phyloP scores from a whole-genome alignment of 2,329 filamentous ascomycete genomes.

The Ceratocystis cubensis region DNA sequence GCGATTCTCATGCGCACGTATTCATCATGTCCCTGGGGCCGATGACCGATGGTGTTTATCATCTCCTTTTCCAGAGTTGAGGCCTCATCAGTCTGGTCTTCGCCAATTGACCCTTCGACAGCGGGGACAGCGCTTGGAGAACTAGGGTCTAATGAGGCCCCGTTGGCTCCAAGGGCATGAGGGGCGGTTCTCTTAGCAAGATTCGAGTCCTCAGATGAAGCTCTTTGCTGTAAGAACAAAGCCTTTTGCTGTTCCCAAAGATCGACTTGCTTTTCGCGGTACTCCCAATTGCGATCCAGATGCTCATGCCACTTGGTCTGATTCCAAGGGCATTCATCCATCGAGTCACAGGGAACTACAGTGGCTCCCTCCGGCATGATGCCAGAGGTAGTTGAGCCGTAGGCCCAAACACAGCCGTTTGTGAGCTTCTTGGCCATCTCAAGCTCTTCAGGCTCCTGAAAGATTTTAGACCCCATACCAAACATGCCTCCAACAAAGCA shows the following conservation, averaged over 20 bases:
- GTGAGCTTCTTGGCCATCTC: slow-evolving; percentile 51
- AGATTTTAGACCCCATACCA: slow-evolving; percentile 51
- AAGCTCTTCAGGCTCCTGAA: slow-evolving; percentile 46
- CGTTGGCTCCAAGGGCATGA: neutral
- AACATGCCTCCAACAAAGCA: slow-evolving; percentile 63
- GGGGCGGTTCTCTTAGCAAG: neutral
- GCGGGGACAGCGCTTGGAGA: neutral
- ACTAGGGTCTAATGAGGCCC: neutral
- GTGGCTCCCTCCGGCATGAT: slow-evolving; percentile 50
- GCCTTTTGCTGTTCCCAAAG: slow-evolving; percentile 27
- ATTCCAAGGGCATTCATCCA: slow-evolving; percentile 40
- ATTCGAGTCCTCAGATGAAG: neutral
- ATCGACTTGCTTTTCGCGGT: slow-evolving; percentile 33
- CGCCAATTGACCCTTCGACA: neutral
- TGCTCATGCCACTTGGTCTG: slow-evolving; percentile 37
- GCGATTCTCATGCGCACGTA: slow-evolving; percentile 38
- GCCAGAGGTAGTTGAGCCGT: slow-evolving; percentile 45
- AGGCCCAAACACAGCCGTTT: slow-evolving; percentile 59
- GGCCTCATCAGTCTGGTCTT: neutral
- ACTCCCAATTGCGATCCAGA: slow-evolving; percentile 36
- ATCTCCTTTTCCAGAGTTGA: slow-evolving; percentile 4
- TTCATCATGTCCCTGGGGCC: slow-evolving; percentile 42
- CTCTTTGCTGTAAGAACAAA: slow-evolving; percentile 20
- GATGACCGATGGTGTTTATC: slow-evolving; percentile 21
- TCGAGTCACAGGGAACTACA: slow-evolving; percentile 36